phyloP scores from a whole-genome alignment of 1,284 basidiomycete species.

The Boletus sp. region DNA sequence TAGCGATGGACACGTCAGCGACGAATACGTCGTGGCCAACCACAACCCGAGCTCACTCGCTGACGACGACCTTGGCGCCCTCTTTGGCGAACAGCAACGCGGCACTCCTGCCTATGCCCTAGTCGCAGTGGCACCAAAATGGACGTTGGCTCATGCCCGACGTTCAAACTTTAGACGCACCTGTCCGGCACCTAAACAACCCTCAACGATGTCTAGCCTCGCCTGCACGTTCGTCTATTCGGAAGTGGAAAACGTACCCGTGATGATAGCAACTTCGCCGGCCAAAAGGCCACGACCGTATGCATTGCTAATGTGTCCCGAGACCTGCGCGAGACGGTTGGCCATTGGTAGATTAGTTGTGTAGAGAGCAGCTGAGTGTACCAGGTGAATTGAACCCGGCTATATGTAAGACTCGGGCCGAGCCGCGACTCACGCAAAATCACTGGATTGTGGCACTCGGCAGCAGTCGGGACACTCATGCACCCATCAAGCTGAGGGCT shows the following conservation, averaged over 20 bases:
- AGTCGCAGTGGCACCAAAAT: background rate
- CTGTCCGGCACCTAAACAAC: constrained; percentile 69
- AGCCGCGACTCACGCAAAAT: background rate
- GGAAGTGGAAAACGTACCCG: constrained; percentile 45
- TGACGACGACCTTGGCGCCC: constrained; percentile 82
- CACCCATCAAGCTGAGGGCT: too few species aligned
- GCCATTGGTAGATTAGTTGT: constrained; percentile 39
- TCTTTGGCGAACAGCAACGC: constrained; percentile 81
- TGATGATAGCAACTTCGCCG: constrained; percentile 83
- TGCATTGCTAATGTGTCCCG: constrained; percentile 61
- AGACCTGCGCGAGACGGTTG: constrained; percentile 64
- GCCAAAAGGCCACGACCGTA: constrained; percentile 62
- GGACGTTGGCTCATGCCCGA: background rate
- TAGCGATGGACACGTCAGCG: constrained; percentile 26
- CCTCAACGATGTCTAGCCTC: too few species aligned
- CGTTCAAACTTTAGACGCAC: constrained; percentile 33
- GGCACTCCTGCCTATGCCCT: constrained; percentile 74
- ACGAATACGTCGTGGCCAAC: too few species aligned
- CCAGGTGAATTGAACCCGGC: background rate
- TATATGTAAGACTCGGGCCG: background rate
- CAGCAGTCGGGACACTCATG: background rate
- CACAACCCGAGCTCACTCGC: constrained; percentile 53
- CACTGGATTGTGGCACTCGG: background rate
- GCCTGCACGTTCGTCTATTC: background rate
- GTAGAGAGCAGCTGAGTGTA: background rate